Conservation (phyloP, 2,329 filamentous ascomycete species). For the Arachnomyces sp. region DNA sequence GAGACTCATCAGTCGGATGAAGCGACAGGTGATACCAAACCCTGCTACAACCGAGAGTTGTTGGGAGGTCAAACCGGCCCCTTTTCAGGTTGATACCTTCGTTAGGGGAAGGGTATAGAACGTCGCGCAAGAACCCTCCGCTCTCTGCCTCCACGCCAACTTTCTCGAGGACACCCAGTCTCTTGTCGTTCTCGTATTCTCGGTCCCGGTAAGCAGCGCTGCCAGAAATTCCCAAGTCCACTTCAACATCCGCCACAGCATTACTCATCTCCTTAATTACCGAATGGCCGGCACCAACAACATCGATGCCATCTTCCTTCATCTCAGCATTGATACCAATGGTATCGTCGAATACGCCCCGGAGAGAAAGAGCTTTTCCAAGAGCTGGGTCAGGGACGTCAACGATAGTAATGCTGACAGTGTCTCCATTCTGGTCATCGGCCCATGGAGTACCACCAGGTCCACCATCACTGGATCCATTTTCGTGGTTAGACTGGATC, state of each 20-base stretch:
- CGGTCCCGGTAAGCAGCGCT: slow-evolving; percentile 61
- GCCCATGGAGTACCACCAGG: slow-evolving; percentile 57
- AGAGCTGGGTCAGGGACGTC: slow-evolving; percentile 74
- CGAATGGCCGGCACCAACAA: slow-evolving; percentile 65
- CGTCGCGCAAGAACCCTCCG: slow-evolving; percentile 70
- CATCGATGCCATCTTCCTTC: slow-evolving; percentile 86
- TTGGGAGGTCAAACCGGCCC: slow-evolving; percentile 69
- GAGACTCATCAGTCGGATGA: slow-evolving; percentile 82
- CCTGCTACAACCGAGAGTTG: slow-evolving; percentile 70
- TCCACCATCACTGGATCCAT: slow-evolving; percentile 58
- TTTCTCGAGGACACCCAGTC: slow-evolving; percentile 77
- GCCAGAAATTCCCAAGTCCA: slow-evolving; percentile 67
- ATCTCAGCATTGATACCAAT: slow-evolving; percentile 93
- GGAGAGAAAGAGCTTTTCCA: slow-evolving; percentile 80
- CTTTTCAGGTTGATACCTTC: slow-evolving; percentile 70
- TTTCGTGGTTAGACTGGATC: slow-evolving; percentile 56
- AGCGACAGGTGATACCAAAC: slow-evolving; percentile 92
- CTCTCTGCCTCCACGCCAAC: slow-evolving; percentile 72
- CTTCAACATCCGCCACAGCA: slow-evolving; percentile 66
- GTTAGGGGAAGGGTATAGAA: slow-evolving; percentile 69
- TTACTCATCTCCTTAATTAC: slow-evolving; percentile 80
- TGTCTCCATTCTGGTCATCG: slow-evolving; percentile 66
- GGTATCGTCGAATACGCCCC: slow-evolving; percentile 86
- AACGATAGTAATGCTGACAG: slow-evolving; percentile 79
- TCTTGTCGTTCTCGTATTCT: slow-evolving; percentile 70